Evolutionary conservation across 495 filamentous ascomycete genomes (phyloP), one percentile per base, ranked within the genome.

Genomic region (Darksidea phi): DNA sequence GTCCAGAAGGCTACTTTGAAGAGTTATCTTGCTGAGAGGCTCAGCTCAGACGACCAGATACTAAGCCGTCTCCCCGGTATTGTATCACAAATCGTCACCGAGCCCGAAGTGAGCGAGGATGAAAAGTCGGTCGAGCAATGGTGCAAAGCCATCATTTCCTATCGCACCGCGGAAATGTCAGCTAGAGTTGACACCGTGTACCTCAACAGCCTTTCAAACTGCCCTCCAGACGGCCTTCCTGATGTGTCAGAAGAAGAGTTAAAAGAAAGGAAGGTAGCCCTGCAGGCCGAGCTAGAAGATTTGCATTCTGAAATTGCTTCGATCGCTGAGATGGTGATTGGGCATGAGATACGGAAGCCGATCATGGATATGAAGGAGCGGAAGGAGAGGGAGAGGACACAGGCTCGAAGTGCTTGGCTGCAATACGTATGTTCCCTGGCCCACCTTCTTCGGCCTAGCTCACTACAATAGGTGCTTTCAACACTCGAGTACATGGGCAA

Each of bases 321-420:
- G 23, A 61, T 76, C 7, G 61, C 65, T 15, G 57, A 71, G 20
- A 74, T 74, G 71, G 73, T 71, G 2, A 67, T 74, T 2, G 64
- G 63, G 45, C 64, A 57, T 42, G 64, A 67, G n/a, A 36, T 67
- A 11, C 20, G 59, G 20, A 62, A 67, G 54, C 64, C 64, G 21
- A 54, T 67, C 10, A 54, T 15, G 6, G 54, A 59, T 6, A 41
- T 62, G 13, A 63, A 63, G 41, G 59, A 56, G 28, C 54, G 54
- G 17, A 51, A 59, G 47, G 64, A 59, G 34, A 54, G 45, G 47
- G 59, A 67, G 15, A 54, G 46, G 34, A 36, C 15, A n/a, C 48
- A 63, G 46, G 51, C 64, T 12, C 25, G 48, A 25, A 46, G 15
- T 23, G 59, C 64, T 18, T 67, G 64, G 64, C n/a, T 61, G 45